phyloP scores from a whole-genome alignment of 2,329 filamentous ascomycete genomes.

The Colletotrichum paranaense region DNA sequence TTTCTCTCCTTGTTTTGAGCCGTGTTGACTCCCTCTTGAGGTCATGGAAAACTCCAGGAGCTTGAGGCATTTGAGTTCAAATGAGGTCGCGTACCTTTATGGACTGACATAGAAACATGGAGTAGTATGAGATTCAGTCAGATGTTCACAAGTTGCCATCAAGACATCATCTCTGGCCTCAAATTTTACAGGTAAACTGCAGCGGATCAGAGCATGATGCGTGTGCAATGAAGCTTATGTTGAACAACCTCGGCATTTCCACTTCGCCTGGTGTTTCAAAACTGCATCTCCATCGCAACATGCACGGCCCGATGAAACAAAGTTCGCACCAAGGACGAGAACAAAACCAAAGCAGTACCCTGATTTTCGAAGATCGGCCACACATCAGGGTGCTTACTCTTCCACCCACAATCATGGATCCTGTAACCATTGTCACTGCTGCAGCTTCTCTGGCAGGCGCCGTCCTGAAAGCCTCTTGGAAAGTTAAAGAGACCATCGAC shows the following conservation, averaged over 20 bases:
- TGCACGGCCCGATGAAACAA: not conserved
- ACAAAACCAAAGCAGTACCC: not conserved
- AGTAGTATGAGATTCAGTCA: not conserved
- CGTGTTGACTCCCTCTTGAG: too few relatives aligned
- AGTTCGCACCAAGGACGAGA: not conserved
- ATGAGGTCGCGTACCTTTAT: too few relatives aligned
- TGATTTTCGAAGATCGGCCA: not conserved
- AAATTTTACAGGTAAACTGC: not conserved
- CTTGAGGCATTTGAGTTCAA: too few relatives aligned
- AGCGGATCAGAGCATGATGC: not conserved
- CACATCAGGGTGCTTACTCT: not conserved
- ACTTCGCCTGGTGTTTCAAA: not conserved
- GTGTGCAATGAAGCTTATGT: not conserved
- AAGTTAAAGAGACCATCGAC: conserved; percentile 27
- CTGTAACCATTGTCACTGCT: conserved; percentile 40
- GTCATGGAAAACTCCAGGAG: too few relatives aligned
- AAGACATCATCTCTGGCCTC: not conserved
- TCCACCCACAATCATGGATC: conserved; percentile 37
- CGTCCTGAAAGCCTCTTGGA: conserved; percentile 27
- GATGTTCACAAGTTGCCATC: not conserved
- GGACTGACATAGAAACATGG: too few relatives aligned
- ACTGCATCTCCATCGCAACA: not conserved
- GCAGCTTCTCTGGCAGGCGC: conserved; percentile 27
- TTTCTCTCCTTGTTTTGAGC: too few relatives aligned
- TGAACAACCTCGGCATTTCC: not conserved